A percentile compares a stretch with the other conserved stretches of the same genome.
These are phyloP conservation scores for Triticum urartu DNA, from an alignment of 176 grass and related monocot species.

Conservation along the genomic window DNA sequence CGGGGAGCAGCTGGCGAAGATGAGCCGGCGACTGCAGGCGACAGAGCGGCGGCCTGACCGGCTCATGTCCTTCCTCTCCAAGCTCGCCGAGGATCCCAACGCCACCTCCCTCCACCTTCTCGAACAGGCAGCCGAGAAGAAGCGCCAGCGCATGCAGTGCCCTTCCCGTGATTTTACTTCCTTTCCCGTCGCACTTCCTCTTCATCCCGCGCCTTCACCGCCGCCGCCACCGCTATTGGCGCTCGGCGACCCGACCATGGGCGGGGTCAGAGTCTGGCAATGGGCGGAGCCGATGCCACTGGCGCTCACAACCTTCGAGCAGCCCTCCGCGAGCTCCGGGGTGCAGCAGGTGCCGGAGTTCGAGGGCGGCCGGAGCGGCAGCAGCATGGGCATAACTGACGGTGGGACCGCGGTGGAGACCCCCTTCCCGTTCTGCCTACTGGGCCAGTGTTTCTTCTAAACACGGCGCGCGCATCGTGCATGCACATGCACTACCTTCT, in stretches of 20 bases:
- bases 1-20: conserved; percentile 53
- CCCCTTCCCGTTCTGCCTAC: conserved; percentile 67
- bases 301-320: conserved; percentile 7
- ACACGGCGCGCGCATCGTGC: neutral
- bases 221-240: neutral
- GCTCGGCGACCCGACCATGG: neutral
- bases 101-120: conserved; percentile 36
- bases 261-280: conserved; percentile 3
- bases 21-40: conserved; percentile 55
- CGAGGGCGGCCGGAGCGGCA: neutral
- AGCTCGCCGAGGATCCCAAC: conserved; percentile 50
- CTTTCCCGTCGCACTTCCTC: neutral
- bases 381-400: conserved; percentile 14
- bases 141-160: conserved; percentile 22
- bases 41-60: conserved; percentile 57
- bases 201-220: neutral
- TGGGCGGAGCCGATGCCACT: conserved; percentile 32
- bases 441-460: conserved; percentile 60
- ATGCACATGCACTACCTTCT: neutral
- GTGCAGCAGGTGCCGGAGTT: conserved; percentile 39
- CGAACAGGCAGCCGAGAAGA: conserved; percentile 44
- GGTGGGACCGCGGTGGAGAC: conserved; percentile 10
- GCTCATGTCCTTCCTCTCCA: conserved; percentile 63
- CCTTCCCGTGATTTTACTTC: neutral
- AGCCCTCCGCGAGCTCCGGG: neutral